A percentile compares a stretch with the other conserved stretches of the same genome.
These are phyloP conservation scores for Rubroboletus pulcherrimus DNA, from an alignment of 768 basidiomycete genomes.

Conservation along the genomic window DNA sequence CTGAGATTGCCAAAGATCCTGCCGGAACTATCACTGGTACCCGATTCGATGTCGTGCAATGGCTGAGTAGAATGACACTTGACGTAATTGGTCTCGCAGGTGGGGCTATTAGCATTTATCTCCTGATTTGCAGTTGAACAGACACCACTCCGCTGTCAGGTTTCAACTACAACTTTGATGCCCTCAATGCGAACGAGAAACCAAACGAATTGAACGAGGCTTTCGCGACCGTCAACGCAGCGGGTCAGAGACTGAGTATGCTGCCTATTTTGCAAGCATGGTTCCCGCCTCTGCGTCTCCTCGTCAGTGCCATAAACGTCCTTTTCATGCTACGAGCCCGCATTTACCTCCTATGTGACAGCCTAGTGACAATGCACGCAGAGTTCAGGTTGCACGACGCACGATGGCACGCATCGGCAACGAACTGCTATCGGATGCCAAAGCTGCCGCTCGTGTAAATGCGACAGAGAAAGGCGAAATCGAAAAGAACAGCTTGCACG, in stretches of 20 bases:
- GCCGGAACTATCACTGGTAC: conserved; percentile 12
- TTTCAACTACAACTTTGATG: conserved; percentile 36
- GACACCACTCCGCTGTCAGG: conserved; percentile 11
- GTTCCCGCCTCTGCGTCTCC: too few relatives aligned
- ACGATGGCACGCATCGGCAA: conserved; percentile 51
- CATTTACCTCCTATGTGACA: conserved; percentile 5
- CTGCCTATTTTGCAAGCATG: too few relatives aligned
- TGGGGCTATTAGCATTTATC: neutral
- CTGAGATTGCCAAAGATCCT: conserved; percentile 29
- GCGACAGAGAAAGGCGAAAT: conserved; percentile 29
- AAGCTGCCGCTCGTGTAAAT: conserved; percentile 31
- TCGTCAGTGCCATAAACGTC: conserved; percentile 26
- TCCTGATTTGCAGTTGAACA: neutral
- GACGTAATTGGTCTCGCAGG: conserved; percentile 38
- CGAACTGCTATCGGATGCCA: conserved; percentile 47
- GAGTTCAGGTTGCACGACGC: conserved; percentile 27
- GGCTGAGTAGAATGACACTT: conserved; percentile 19
- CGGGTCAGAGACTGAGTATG: too few relatives aligned
- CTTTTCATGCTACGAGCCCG: neutral
- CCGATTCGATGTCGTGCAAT: conserved; percentile 30
- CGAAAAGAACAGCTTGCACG: conserved; percentile 32
- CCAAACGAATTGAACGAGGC: too few relatives aligned
- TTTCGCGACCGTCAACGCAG: too few relatives aligned
- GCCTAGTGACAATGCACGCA: conserved; percentile 20
- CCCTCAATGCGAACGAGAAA: conserved; percentile 22